Percentiles rank a stretch among this genome's conserved stretches.
Conservation (phyloP, 352 stramenopile genomes). For the Pythium insidiosum region DNA sequence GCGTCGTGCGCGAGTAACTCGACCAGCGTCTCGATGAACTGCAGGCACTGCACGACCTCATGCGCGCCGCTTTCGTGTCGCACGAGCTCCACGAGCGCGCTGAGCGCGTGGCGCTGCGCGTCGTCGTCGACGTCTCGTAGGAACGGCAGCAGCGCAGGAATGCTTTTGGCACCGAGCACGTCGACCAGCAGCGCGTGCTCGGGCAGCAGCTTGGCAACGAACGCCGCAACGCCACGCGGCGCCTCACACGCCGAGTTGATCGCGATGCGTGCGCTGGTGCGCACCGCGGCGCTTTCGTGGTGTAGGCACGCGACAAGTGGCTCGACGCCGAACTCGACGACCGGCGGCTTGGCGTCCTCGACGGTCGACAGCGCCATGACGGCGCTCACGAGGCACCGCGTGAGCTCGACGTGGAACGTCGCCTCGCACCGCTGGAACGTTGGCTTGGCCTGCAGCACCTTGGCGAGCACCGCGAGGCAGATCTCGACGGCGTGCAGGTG, state of each 20-base stretch:
- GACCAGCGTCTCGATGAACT: conserved; percentile 36
- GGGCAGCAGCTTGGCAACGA: conserved; percentile 30
- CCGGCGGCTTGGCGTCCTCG: conserved; percentile 54
- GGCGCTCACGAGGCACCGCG: conserved; percentile 35
- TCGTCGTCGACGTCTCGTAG: conserved; percentile 32
- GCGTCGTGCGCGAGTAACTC: conserved; percentile 10
- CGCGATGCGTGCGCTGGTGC: conserved; percentile 42
- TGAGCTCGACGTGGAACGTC: conserved; percentile 32
- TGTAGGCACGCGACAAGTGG: conserved; percentile 48
- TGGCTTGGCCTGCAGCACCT: conserved; percentile 15
- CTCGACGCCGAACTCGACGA: conserved; percentile 68
- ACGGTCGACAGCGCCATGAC: conserved; percentile 64
- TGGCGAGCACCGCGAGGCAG: conserved; percentile 44
- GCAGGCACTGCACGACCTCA: conserved; percentile 40
- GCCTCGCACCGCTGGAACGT: conserved; percentile 20
- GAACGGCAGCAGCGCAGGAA: conserved; percentile 35
- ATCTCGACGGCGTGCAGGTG: conserved; percentile 37
- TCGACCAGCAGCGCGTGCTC: conserved; percentile 33
- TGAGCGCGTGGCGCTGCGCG: conserved; percentile 29
- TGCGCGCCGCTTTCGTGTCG: conserved; percentile 13
- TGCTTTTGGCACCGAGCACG: conserved; percentile 40
- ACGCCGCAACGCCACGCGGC: conserved; percentile 28
- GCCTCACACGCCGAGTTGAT: conserved; percentile 64
- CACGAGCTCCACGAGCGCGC: conserved; percentile 24
- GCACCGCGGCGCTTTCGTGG: conserved; percentile 25